Conservation (phyloP, 306 rosid species). For the Medicago truncatula region DNA sequence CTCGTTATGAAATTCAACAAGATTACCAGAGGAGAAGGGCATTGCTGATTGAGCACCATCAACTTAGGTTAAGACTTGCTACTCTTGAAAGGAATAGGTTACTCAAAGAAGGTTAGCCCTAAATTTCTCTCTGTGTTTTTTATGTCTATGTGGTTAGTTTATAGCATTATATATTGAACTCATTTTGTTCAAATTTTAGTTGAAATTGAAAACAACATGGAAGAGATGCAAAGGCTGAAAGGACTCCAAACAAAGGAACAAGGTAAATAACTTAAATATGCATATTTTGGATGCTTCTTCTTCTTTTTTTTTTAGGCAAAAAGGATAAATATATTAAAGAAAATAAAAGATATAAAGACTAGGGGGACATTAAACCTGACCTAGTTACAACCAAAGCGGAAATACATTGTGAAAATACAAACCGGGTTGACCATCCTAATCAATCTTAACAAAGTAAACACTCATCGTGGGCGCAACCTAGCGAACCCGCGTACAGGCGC, state of each 20-base stretch:
- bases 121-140: not conserved
- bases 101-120: conserved; percentile 48
- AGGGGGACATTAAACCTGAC: no score
- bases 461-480: no score
- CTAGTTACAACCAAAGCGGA: no score
- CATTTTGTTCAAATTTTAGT: conserved; percentile 36
- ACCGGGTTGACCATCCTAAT: no score
- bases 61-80: conserved; percentile 42
- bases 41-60: conserved; percentile 47
- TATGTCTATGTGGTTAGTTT: not conserved
- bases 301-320: no score
- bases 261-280: not conserved
- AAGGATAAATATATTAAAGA: no score
- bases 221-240: conserved; percentile 53
- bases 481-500: no score
- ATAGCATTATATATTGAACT: not conserved
- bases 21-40: conserved; percentile 3
- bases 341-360: no score
- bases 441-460: no score
- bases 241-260: conserved; percentile 22
- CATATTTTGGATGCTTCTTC: no score
- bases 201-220: conserved; percentile 48
- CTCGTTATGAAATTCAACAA: conserved; percentile 28
- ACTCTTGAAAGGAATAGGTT: conserved; percentile 17
- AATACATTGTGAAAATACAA: no score